Percentiles rank a stretch among this genome's conserved stretches.
Conservation (phyloP, 2,329 filamentous ascomycete genomes). For the Aureobasidium sp. region DNA sequence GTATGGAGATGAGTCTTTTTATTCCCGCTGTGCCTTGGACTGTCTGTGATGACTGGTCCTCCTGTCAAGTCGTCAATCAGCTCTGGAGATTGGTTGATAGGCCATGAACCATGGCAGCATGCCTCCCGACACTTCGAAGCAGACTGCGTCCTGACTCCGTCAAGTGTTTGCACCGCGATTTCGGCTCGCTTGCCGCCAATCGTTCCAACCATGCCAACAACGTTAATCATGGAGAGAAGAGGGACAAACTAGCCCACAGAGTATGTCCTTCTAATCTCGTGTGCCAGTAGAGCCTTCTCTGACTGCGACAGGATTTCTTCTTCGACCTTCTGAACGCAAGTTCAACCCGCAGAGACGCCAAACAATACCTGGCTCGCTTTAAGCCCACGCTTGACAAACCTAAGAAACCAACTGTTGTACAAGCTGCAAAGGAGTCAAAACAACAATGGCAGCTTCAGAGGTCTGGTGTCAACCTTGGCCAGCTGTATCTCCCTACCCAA, state of each 20-base stretch:
- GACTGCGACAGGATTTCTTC: constrained; percentile 58
- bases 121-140: constrained; percentile 12
- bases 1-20: constrained; percentile 4
- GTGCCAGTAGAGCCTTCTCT: not conserved
- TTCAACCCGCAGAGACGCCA: constrained; percentile 86
- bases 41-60: not conserved
- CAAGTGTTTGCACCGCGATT: constrained; percentile 4
- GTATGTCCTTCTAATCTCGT: not conserved
- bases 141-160: constrained; percentile 3
- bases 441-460: constrained; percentile 30
- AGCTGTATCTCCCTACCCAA: constrained; percentile 51
- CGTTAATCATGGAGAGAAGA: not conserved
- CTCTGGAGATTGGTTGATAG: not conserved
- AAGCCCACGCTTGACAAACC: constrained; percentile 33
- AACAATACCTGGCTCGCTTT: constrained; percentile 84
- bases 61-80: not conserved
- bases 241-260: constrained; percentile 15
- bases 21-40: not conserved
- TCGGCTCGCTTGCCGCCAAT: not conserved
- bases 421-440: constrained; percentile 20
- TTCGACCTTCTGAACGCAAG: constrained; percentile 80
- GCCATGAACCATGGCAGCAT: constrained; percentile 14
- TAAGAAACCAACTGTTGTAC: constrained; percentile 27
- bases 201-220: not conserved
- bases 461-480: constrained; percentile 54